Conservation (phyloP, 2,329 filamentous ascomycete genomes). For the Phialophora macrospora region DNA sequence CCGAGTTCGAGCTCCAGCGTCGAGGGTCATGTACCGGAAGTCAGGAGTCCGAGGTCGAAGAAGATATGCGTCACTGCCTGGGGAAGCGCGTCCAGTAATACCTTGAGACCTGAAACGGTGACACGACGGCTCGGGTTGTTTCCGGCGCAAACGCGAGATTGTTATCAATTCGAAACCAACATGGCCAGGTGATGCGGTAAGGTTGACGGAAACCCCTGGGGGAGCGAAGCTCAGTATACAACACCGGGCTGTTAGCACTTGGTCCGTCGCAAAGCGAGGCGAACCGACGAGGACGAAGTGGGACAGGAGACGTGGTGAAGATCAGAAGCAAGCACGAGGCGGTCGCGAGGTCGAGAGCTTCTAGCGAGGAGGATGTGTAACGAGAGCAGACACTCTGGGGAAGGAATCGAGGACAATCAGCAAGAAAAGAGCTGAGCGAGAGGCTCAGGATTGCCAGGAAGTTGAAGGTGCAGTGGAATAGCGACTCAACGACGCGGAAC, state of each 20-base stretch:
- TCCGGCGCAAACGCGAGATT: slow-evolving; percentile 16
- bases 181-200: slow-evolving; percentile 20
- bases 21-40: slow-evolving; percentile 17
- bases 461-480: slow-evolving; percentile 30
- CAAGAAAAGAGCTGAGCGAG: slow-evolving; percentile 15
- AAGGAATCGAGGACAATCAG: slow-evolving; percentile 12
- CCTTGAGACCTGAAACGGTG: slow-evolving; percentile 18
- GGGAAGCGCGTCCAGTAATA: slow-evolving; percentile 2
- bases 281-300: slow-evolving; percentile 7
- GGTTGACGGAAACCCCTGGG: slow-evolving; percentile 7
- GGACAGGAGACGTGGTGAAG: slow-evolving; percentile 1
- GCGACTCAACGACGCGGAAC: slow-evolving; percentile 31
- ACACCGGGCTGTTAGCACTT: slow-evolving; percentile 10
- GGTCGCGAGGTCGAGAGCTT: neutral
- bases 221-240: slow-evolving; percentile 23
- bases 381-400: slow-evolving; percentile 4
- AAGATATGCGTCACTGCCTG: slow-evolving; percentile 5
- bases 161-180: slow-evolving; percentile 17
- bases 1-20: slow-evolving; percentile 8
- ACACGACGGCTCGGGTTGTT: slow-evolving; percentile 10
- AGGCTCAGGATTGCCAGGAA: slow-evolving; percentile 23
- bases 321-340: slow-evolving; percentile 8
- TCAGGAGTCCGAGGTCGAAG: slow-evolving; percentile 4
- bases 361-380: slow-evolving; percentile 1
- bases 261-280: slow-evolving; percentile 19